Evolutionary conservation across 2,329 filamentous ascomycete genomes (phyloP), one percentile per base, ranked within the genome.

Genomic region (Neophaeococcomyces mojaviensis): DNA sequence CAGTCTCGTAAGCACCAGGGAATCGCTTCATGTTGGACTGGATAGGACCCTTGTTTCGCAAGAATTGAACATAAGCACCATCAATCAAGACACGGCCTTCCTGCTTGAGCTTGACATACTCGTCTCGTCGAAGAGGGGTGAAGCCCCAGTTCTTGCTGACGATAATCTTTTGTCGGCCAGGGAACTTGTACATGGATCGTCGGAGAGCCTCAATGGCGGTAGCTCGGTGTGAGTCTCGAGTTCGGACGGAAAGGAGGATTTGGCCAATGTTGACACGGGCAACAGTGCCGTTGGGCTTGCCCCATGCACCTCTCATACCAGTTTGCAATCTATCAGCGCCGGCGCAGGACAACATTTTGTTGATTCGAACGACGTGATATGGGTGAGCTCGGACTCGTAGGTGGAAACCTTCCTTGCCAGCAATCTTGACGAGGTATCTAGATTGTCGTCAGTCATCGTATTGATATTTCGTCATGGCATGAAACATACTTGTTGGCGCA

Each of bases 291-390:
- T 97, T 94, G 73, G 92, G 92, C 85, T 98, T 98, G 70, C 92
- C 92, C 84, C 88, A 98, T 64, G 92, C 92, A 84, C 92, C 92
- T 85, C 92, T 90, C 92, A 98, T 98, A 81, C 92, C 92, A 64
- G 92, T 98, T 78, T 98, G 92, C 74, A 98, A 81, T 85, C 92
- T 88, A 97, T 98, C 92, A 84, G 92, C 92, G 82, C 92, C 92
- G 68, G 92, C 92, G 75, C 92, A 98, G 70, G 92, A 97, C 88
- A 98, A 90, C 92, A 98, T 98, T 86, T 98, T 98, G 88, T 98
- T 98, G 89, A 98, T 98, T 77, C 92, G 92, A 81, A 98, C 86
- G 76, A 98, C 92, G 81, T 98, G 92, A 88, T 87, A 98, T 61
- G 92, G 92, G 82, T 98, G 92, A 68, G 88, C 89, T 69, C 92